Conservation (phyloP, 306 rosid species). For the Gillenia trifoliata region DNA sequence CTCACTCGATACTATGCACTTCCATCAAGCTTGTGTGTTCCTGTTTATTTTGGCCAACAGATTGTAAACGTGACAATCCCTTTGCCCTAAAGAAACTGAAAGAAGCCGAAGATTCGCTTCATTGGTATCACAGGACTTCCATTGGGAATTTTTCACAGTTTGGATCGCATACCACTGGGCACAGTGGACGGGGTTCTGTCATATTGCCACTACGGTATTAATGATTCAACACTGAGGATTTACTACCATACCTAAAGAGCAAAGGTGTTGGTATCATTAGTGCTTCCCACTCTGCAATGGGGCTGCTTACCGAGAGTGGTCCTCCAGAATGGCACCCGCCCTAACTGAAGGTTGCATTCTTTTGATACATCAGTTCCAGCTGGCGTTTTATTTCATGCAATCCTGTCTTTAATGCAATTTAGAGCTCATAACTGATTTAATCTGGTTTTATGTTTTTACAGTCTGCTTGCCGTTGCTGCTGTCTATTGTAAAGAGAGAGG, state of each 20-base stretch:
- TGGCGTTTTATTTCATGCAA: background rate
- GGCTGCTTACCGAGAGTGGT: constrained; percentile 86
- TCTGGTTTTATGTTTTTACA: constrained; percentile 29
- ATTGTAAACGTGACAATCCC: constrained; percentile 84
- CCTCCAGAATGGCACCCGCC: constrained; percentile 99
- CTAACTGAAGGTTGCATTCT: constrained; percentile 60
- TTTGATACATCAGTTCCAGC: background rate
- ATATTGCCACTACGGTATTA: constrained; percentile 73
- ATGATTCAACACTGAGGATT: constrained; percentile 72
- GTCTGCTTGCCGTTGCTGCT: constrained; percentile 83
- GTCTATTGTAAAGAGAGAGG: constrained; percentile 64
- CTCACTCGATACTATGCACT: background rate
- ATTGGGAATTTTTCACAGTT: constrained; percentile 60
- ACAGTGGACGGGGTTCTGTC: constrained; percentile 74
- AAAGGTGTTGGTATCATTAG: constrained; percentile 79
- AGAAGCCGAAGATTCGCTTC: constrained; percentile 73
- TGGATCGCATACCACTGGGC: constrained; percentile 78
- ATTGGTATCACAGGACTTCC: constrained; percentile 95
- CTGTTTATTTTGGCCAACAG: constrained; percentile 35
- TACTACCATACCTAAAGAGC: constrained; percentile 74
- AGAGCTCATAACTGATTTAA: constrained; percentile 12
- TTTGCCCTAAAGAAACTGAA: constrained; percentile 68
- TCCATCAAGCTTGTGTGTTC: background rate
- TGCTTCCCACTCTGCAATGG: constrained; percentile 94
- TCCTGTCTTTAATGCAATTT: background rate